Evolutionary conservation across 306 rosid species (phyloP).

Genomic region (Pterocarpus santalinus): DNA sequence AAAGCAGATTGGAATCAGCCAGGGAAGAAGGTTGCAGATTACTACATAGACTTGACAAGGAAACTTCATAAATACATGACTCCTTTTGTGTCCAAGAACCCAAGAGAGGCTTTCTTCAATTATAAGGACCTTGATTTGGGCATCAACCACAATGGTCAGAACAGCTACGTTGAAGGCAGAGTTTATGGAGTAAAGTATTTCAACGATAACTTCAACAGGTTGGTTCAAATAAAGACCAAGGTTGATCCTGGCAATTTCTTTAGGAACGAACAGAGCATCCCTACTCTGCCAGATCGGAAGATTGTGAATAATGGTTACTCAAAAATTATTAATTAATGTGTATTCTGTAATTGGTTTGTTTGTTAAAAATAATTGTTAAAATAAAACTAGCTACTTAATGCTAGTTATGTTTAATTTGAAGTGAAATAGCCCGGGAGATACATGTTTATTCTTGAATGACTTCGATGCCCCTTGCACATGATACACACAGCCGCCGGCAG

Average conservation of each 20-base stretch:
- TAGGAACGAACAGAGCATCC: constrained; percentile 80
- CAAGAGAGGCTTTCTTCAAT: constrained; percentile 75
- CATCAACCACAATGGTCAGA: constrained; percentile 59
- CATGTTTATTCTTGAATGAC: too few species aligned
- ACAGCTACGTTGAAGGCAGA: constrained; percentile 58
- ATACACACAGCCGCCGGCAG: too few species aligned
- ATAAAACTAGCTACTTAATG: background rate
- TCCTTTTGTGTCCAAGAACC: constrained; percentile 69
- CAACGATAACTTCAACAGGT: constrained; percentile 68
- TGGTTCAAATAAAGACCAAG: constrained; percentile 66
- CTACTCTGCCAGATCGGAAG: constrained; percentile 39
- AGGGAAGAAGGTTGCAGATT: constrained; percentile 51
- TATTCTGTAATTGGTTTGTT: background rate
- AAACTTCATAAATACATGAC: constrained; percentile 66
- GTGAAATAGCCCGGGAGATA: too few species aligned
- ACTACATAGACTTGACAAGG: constrained; percentile 55
- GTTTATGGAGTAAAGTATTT: constrained; percentile 73
- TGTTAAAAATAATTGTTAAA: background rate
- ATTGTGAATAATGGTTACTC: constrained; percentile 6
- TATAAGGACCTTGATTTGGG: constrained; percentile 83
- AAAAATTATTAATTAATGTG: background rate
- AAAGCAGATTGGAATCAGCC: constrained; percentile 68
- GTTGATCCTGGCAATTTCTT: constrained; percentile 79
- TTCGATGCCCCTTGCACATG: too few species aligned
- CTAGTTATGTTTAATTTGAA: background rate